A percentile compares a stretch with the other conserved stretches of the same genome.
Evolutionary conservation across 2,329 filamentous ascomycete species (phyloP).

Genomic region (Trichoderma koningiopsis): DNA sequence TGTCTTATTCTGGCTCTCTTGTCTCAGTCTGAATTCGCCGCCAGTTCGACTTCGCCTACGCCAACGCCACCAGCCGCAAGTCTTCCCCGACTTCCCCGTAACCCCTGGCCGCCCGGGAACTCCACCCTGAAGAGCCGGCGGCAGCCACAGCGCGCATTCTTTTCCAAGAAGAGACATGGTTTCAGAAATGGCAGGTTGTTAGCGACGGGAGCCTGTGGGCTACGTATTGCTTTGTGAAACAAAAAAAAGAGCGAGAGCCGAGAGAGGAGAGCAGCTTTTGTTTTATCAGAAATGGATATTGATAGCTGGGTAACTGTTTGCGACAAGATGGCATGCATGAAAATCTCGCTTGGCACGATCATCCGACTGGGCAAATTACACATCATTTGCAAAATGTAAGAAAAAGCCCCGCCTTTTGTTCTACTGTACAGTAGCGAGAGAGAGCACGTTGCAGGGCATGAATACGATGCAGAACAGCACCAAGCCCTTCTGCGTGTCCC

Average conservation of each 20-base stretch:
- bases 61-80: not conserved
- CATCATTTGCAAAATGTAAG: not conserved
- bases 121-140: slow-evolving; percentile 13
- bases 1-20: not conserved
- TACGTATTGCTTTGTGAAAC: not conserved
- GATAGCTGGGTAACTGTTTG: not conserved
- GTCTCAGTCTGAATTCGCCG: not conserved
- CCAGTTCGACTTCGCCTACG: not conserved
- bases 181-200: not conserved
- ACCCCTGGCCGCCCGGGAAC: not conserved
- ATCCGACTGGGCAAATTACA: not conserved
- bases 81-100: slow-evolving; percentile 13
- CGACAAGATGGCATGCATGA: not conserved
- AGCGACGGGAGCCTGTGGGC: not conserved
- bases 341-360: not conserved
- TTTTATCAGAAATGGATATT: not conserved
- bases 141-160: not conserved
- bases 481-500: not conserved
- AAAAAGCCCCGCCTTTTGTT: not conserved
- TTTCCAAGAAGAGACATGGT: slow-evolving; percentile 6
- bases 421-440: not conserved
- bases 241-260: not conserved
- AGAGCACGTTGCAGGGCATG: not conserved
- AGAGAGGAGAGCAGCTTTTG: not conserved
- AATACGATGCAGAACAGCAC: not conserved